Conservation (phyloP, 2,329 filamentous ascomycete genomes). For the Talaromyces atroroseus region DNA sequence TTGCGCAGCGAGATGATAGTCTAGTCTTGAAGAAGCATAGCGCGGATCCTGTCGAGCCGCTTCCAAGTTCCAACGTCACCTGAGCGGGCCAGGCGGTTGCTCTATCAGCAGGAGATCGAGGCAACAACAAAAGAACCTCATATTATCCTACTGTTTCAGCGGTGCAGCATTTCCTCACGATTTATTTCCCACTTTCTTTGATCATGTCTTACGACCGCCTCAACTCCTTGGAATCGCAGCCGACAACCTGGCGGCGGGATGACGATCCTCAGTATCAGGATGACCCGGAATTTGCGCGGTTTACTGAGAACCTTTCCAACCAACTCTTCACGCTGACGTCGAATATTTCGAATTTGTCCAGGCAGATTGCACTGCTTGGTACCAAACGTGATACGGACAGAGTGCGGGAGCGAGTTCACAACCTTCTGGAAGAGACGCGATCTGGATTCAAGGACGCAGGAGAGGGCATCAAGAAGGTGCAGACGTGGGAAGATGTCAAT, state of each 20-base stretch:
- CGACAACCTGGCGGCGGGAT: conserved; percentile 60
- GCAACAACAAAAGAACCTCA: conserved; percentile 11
- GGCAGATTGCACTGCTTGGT: conserved; percentile 78
- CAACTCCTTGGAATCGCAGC: conserved; percentile 75
- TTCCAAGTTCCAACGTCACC: conserved; percentile 10
- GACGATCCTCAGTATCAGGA: conserved; percentile 75
- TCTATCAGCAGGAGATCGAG: conserved; percentile 8
- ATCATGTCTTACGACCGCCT: conserved; percentile 89
- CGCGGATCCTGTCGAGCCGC: neutral
- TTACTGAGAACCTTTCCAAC: conserved; percentile 77
- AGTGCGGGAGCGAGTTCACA: conserved; percentile 83
- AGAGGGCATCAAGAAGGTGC: conserved; percentile 87
- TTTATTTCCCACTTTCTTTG: neutral
- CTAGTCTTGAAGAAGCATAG: neutral
- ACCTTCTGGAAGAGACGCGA: conserved; percentile 78
- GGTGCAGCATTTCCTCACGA: conserved; percentile 8
- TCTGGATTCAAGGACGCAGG: conserved; percentile 85
- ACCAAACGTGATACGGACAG: conserved; percentile 88
- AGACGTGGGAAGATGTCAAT: conserved; percentile 77
- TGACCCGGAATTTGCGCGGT: conserved; percentile 82
- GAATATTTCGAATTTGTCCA: conserved; percentile 77
- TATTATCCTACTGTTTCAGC: conserved; percentile 5
- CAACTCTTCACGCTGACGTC: conserved; percentile 84
- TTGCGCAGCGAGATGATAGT: neutral
- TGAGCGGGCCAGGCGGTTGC: conserved; percentile 9